Percentiles rank a stretch among this genome's conserved stretches.
These are phyloP conservation scores for Hibiscus mutabilis DNA, from an alignment of 345 rosid genomes.

Conservation along the genomic window DNA sequence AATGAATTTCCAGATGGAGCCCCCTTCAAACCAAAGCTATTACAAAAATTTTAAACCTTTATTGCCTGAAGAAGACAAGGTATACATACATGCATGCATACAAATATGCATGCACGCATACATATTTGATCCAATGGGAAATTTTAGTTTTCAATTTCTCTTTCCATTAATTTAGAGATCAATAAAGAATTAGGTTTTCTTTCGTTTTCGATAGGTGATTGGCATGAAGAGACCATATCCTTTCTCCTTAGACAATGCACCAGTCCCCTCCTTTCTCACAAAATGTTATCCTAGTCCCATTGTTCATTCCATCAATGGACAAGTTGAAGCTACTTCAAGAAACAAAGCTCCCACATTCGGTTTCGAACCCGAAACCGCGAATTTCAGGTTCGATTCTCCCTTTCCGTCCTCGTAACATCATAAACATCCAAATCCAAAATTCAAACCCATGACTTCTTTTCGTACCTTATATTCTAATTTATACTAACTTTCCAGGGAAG, in stretches of 20 bases:
- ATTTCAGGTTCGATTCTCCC: constrained; percentile 29
- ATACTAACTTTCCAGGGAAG: constrained; percentile 17
- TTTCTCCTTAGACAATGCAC: constrained; percentile 32
- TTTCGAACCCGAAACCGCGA: constrained; percentile 9
- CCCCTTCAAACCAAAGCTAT: constrained; percentile 75
- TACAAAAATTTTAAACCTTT: constrained; percentile 22
- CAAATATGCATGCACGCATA: not conserved
- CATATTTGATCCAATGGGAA: too few relatives aligned
- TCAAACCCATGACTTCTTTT: not conserved
- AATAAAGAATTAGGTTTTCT: too few relatives aligned
- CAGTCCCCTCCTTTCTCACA: constrained; percentile 22
- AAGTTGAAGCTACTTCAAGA: constrained; percentile 31
- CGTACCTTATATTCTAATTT: too few relatives aligned
- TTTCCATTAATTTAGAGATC: too few relatives aligned
- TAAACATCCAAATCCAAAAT: not conserved
- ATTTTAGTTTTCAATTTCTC: too few relatives aligned
- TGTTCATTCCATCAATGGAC: constrained; percentile 24
- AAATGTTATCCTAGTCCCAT: constrained; percentile 5
- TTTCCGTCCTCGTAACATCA: not conserved
- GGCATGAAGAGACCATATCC: constrained; percentile 48
- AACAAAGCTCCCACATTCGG: constrained; percentile 19
- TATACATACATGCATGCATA: not conserved
- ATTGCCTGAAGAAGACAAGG: constrained; percentile 42
- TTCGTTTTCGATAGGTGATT: too few relatives aligned
- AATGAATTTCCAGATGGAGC: constrained; percentile 42